Evolutionary conservation across 2,329 filamentous ascomycete genomes (phyloP).

Genomic region (Nannizziopsis barbatae): DNA sequence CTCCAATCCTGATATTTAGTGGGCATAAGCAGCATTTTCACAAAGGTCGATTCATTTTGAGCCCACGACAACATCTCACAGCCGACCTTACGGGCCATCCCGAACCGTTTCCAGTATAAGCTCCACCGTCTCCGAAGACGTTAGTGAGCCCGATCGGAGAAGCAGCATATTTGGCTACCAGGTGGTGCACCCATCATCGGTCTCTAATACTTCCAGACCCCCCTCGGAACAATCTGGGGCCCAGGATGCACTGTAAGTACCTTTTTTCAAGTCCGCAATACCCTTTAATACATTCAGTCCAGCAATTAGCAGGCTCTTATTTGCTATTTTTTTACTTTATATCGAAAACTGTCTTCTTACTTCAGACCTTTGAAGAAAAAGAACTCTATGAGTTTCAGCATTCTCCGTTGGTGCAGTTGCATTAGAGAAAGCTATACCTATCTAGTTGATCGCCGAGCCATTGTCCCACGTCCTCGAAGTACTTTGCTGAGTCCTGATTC

Average conservation of each 20-base stretch:
- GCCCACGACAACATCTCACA: slow-evolving; percentile 30
- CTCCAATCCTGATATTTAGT: slow-evolving; percentile 19
- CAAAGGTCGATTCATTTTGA: slow-evolving; percentile 31
- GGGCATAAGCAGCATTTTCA: slow-evolving; percentile 24
- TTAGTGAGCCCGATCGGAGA: slow-evolving; percentile 42
- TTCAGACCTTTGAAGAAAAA: no score
- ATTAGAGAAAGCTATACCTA: not conserved
- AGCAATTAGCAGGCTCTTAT: not conserved
- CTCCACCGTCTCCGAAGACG: slow-evolving; percentile 28
- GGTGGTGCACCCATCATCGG: slow-evolving; percentile 27
- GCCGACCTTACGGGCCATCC: slow-evolving; percentile 31
- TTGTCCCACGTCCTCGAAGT: not conserved
- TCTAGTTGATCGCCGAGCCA: not conserved
- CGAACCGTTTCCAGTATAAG: slow-evolving; percentile 27
- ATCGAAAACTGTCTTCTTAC: not conserved
- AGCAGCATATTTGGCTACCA: slow-evolving; percentile 40
- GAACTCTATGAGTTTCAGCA: no score
- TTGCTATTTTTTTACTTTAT: not conserved
- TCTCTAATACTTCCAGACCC: slow-evolving; percentile 42
- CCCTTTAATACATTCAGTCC: slow-evolving; percentile 14
- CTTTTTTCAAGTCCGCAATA: slow-evolving; percentile 33
- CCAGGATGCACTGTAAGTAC: slow-evolving; percentile 46
- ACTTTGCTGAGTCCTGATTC: not conserved
- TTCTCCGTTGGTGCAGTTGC: no score
- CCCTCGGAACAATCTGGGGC: slow-evolving; percentile 41